Percentiles rank a stretch among this genome's conserved stretches.
phyloP scores from a whole-genome alignment of 495 filamentous ascomycete species.

The Trichocladium antarcticum region DNA sequence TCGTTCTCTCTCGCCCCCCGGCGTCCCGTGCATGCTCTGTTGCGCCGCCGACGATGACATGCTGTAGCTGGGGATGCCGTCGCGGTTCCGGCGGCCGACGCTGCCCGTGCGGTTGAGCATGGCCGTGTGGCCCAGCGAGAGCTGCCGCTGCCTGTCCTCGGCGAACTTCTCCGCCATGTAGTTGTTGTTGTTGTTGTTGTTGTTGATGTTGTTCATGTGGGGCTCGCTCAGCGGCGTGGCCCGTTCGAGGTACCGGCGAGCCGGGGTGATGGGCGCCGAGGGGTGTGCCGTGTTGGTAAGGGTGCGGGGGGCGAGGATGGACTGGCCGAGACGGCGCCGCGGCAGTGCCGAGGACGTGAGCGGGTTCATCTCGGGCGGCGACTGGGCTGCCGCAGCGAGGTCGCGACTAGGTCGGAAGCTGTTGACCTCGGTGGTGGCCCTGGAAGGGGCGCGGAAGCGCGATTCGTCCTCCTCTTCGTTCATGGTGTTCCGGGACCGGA shows the following conservation, averaged over 20 bases:
- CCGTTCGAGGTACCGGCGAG: constrained; percentile 40
- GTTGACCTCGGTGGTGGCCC: constrained; percentile 48
- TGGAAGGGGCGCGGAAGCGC: constrained; percentile 43
- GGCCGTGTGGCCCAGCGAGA: constrained; percentile 30
- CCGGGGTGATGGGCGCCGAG: constrained; percentile 18
- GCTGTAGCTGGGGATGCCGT: constrained; percentile 24
- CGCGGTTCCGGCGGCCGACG: constrained; percentile 31
- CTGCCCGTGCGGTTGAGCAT: constrained; percentile 35
- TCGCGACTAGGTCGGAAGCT: constrained; percentile 26
- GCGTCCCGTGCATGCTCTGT: not conserved
- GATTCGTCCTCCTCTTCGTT: constrained; percentile 38
- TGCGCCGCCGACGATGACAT: not conserved
- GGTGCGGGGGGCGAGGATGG: constrained; percentile 30
- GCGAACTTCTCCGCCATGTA: constrained; percentile 27
- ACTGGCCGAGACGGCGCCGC: constrained; percentile 30
- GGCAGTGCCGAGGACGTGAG: constrained; percentile 34
- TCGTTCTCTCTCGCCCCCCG: too few relatives aligned
- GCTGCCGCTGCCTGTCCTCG: constrained; percentile 36
- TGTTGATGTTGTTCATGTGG: not conserved
- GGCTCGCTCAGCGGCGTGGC: constrained; percentile 13
- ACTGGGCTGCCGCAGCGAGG: constrained; percentile 5
- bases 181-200: not conserved
- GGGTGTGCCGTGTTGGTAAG: constrained; percentile 12
- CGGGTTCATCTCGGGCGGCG: constrained; percentile 22
- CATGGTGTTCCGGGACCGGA: constrained; percentile 31